Percentiles rank a stretch among this genome's conserved stretches.
Conservation (phyloP, 148 eudicot species). For the Nepenthes mirabilis region DNA sequence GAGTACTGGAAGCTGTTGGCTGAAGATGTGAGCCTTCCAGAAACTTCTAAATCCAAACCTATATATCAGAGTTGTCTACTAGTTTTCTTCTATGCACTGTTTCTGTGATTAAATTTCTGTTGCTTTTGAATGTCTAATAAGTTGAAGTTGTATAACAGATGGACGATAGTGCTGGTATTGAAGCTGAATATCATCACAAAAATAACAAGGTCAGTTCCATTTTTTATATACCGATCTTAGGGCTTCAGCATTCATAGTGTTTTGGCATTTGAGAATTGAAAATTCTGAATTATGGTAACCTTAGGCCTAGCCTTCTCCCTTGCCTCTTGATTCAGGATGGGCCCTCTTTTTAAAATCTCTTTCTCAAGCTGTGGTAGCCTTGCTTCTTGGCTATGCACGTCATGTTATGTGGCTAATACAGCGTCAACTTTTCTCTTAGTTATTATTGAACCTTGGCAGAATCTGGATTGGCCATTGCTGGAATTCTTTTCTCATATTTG, state of each 20-base stretch:
- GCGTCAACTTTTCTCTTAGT: too few species aligned
- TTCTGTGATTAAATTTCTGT: neutral
- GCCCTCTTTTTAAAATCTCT: too few species aligned
- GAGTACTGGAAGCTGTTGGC: constrained; percentile 95
- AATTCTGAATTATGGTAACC: too few species aligned
- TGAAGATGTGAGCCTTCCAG: constrained; percentile 59
- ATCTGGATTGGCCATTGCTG: too few species aligned
- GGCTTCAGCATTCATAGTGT: neutral
- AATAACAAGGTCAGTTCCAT: constrained; percentile 55
- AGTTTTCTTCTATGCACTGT: neutral
- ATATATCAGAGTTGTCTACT: neutral
- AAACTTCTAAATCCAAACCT: constrained; percentile 4
- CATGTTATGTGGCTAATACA: too few species aligned
- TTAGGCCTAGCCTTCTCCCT: too few species aligned
- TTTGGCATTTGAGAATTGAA: too few species aligned
- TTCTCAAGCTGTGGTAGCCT: too few species aligned
- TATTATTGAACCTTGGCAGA: too few species aligned
- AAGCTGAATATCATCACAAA: constrained; percentile 96
- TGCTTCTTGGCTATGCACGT: too few species aligned
- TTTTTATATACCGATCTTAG: neutral
- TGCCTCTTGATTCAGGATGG: too few species aligned
- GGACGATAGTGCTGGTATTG: constrained; percentile 91
- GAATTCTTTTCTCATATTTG: too few species aligned
- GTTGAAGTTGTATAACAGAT: constrained; percentile 37
- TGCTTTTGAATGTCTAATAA: neutral